Evolutionary conservation across 192 early-diverging fungal genomes (phyloP).

Genomic region (Podila clonocystis): DNA sequence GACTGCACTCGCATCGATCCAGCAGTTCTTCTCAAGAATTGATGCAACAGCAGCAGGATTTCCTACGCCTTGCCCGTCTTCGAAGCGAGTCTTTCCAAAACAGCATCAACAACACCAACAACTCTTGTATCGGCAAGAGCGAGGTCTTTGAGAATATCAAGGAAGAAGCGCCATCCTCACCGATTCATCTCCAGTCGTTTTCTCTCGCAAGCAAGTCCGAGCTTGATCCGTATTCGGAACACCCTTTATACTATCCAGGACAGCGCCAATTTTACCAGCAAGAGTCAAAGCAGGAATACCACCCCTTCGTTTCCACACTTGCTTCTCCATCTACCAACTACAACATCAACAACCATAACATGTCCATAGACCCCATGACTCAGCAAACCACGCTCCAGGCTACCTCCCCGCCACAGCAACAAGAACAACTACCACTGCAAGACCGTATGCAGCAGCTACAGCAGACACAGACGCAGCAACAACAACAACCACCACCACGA

Average conservation of each 20-base stretch:
- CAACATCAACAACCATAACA: background rate
- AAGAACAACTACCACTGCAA: background rate
- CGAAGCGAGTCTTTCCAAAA: slow-evolving; percentile 1
- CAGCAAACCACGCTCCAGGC: background rate
- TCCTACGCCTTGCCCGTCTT: slow-evolving; percentile 24
- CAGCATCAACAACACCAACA: background rate
- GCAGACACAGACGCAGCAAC: background rate
- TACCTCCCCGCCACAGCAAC: background rate
- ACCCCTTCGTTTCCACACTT: too few species aligned
- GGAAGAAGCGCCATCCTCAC: background rate
- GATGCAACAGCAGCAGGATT: slow-evolving; percentile 44
- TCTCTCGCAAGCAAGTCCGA: background rate
- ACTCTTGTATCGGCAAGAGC: background rate
- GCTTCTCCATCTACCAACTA: background rate
- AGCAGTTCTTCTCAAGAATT: slow-evolving; percentile 23
- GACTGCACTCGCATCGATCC: slow-evolving; percentile 15
- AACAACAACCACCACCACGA: background rate
- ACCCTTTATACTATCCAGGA: too few species aligned
- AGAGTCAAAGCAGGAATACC: too few species aligned
- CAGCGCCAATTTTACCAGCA: too few species aligned
- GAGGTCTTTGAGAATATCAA: background rate
- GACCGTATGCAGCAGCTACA: background rate
- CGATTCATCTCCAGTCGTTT: background rate
- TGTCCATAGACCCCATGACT: background rate
- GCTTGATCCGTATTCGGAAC: background rate